These are phyloP conservation scores for Pythium periplocum DNA, from an alignment of 352 stramenopile species.

Conservation along the genomic window DNA sequence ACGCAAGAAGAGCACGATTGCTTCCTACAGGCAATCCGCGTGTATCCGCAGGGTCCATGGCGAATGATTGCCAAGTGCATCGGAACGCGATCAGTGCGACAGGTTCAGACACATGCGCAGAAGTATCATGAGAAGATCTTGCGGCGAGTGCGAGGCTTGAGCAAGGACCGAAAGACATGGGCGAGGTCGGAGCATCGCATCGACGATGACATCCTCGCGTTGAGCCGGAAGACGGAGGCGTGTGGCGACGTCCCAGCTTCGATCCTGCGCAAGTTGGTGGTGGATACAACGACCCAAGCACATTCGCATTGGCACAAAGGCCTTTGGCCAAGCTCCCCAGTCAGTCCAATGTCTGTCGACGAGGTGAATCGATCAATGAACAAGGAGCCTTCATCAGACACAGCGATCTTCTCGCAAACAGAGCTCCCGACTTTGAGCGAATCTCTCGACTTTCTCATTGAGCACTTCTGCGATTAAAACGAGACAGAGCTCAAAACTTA, in stretches of 20 bases:
- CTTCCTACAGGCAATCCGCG: slow-evolving; percentile 17
- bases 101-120: slow-evolving; percentile 57
- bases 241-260: too few relatives aligned
- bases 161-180: slow-evolving; percentile 35
- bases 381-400: too few relatives aligned
- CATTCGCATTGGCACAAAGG: too few relatives aligned
- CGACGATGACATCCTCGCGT: too few relatives aligned
- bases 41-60: slow-evolving; percentile 19
- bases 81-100: slow-evolving; percentile 19
- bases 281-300: too few relatives aligned
- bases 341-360: too few relatives aligned
- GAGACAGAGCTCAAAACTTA: too few relatives aligned
- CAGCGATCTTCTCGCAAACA: neutral
- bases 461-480: slow-evolving; percentile 2
- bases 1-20: slow-evolving; percentile 20
- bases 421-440: slow-evolving; percentile 11
- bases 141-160: slow-evolving; percentile 42
- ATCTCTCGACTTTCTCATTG: slow-evolving; percentile 18
- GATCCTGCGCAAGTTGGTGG: too few relatives aligned
- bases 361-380: too few relatives aligned
- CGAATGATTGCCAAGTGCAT: slow-evolving; percentile 12
- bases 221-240: too few relatives aligned
- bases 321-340: too few relatives aligned
- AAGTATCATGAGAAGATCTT: slow-evolving; percentile 77
- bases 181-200: too few relatives aligned